phyloP scores from a whole-genome alignment of 495 filamentous ascomycete genomes.

The Penicillium bovifimosum region DNA sequence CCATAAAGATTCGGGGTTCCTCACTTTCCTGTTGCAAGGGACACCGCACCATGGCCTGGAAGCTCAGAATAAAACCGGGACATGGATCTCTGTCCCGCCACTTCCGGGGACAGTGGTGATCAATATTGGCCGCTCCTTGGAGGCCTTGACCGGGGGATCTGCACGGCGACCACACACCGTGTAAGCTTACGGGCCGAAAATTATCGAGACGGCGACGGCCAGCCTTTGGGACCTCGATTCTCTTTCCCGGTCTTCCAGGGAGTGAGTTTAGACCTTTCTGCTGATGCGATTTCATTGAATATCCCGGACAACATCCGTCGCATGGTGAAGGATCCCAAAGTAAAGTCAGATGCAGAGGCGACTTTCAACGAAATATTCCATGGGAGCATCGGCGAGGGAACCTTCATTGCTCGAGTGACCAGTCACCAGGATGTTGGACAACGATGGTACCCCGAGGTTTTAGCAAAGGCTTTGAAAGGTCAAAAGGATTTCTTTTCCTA shows the following conservation, averaged over 20 bases:
- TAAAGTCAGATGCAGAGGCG: conserved; percentile 40
- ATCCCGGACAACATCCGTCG: conserved; percentile 63
- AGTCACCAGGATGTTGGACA: conserved; percentile 85
- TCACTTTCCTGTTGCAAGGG: conserved; percentile 81
- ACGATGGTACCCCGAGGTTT: conserved; percentile 70
- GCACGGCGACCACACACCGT: conserved; percentile 79
- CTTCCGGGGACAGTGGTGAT: conserved; percentile 63
- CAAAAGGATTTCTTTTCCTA: conserved; percentile 20
- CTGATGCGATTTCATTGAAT: conserved; percentile 63
- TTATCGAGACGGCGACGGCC: conserved; percentile 24
- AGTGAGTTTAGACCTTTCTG: conserved; percentile 72
- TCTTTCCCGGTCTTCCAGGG: conserved; percentile 90
- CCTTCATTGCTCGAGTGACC: conserved; percentile 75
- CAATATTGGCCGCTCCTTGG: conserved; percentile 87
- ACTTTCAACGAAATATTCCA: conserved; percentile 39
- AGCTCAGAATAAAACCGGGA: conserved; percentile 76
- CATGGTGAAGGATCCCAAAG: conserved; percentile 35
- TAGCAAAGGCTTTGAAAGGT: conserved; percentile 34
- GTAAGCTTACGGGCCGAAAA: conserved; percentile 45
- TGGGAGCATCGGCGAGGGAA: conserved; percentile 73
- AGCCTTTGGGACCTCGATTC: conserved; percentile 59
- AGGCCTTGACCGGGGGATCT: conserved; percentile 89
- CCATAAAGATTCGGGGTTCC: conserved; percentile 90
- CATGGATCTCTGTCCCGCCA: conserved; percentile 64
- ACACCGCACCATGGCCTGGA: conserved; percentile 76